Evolutionary conservation across 257 asterid species (phyloP), one percentile per base, ranked within the genome.

Genomic region (Parsonsia alboflavescens): DNA sequence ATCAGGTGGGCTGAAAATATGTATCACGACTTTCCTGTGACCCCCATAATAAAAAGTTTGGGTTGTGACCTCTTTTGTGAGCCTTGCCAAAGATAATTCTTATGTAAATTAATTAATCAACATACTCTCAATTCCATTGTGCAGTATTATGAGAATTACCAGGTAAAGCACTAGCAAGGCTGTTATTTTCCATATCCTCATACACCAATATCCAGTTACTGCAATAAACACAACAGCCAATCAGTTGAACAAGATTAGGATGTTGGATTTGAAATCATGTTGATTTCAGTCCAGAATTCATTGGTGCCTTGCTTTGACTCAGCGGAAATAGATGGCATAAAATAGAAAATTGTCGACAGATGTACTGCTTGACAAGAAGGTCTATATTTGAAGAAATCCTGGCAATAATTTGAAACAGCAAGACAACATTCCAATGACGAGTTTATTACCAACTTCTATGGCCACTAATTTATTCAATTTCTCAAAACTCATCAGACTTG

Each of bases 281-380:
- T 84, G 24, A 92, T 85, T 80, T 92, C 98, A 1, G 96, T 86
- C 82, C 90, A 81, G 87, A 92, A 92, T 76, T 92, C 96, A 12
- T 45, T 74, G 11, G 85, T 86, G 76, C 97, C 98, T 83, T 92
- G 98, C 72, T 86, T 88, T 3, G 98, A 92, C 71, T 78, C 90
- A 39, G 91, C 88, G 28, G 98, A 92, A 61, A 92, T 92, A 90
- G 80, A 92, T 42, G 13, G 98, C 98, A 78, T n/a, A n/a, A n/a
- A n/a, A n/a, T n/a, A n/a, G n/a, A n/a, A n/a, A n/a, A n/a, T n/a
- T n/a, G n/a, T n/a, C n/a, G n/a, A n/a, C n/a, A n/a, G n/a, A n/a
- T n/a, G n/a, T n/a, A n/a, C n/a, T n/a, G n/a, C n/a, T n/a, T n/a
- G n/a, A n/a, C n/a, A n/a, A n/a, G n/a, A n/a, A n/a, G n/a, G 39